phyloP scores from a whole-genome alignment of 352 stramenopile species.

The Phytophthora sp. region DNA sequence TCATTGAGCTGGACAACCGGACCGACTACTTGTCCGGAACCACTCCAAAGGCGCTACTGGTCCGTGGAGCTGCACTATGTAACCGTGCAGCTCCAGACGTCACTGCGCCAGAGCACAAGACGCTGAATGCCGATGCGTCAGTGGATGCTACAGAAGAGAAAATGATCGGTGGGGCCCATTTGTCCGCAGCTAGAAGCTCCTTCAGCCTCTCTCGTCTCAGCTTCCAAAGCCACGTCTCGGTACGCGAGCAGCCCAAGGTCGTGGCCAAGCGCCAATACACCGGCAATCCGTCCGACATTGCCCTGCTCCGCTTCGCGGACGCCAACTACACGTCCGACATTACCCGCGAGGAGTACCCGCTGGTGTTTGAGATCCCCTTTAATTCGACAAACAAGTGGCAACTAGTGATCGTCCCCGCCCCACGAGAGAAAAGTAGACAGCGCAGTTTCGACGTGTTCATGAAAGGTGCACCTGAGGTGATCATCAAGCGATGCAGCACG shows the following conservation, averaged over 20 bases:
- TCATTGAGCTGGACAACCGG: conserved; percentile 42
- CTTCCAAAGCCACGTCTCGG: no score
- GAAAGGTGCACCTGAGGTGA: conserved; percentile 95
- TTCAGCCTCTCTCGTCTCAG: no score
- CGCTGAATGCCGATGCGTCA: no score
- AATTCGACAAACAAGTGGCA: conserved; percentile 80
- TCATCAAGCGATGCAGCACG: conserved; percentile 87
- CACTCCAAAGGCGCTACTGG: conserved; percentile 40
- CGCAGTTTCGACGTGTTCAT: conserved; percentile 70
- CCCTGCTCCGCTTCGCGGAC: conserved; percentile 54
- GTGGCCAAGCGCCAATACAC: conserved; percentile 50
- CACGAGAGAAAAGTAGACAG: conserved; percentile 25
- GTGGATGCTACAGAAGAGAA: no score
- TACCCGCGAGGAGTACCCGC: conserved; percentile 47
- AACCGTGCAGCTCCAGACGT: conserved; percentile 43
- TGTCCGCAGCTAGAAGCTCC: no score
- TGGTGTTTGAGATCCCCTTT: conserved; percentile 67
- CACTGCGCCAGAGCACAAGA: background rate
- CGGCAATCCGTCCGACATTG: conserved; percentile 60
- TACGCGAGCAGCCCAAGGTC: background rate
- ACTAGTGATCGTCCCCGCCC: conserved; percentile 50
- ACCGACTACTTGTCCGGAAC: conserved; percentile 37
- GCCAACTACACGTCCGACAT: conserved; percentile 43
- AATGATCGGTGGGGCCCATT: no score
- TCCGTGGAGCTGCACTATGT: conserved; percentile 44